Base-by-base conservation (phyloP, 441 rosid species). In the Geranium incanum region DNA sequence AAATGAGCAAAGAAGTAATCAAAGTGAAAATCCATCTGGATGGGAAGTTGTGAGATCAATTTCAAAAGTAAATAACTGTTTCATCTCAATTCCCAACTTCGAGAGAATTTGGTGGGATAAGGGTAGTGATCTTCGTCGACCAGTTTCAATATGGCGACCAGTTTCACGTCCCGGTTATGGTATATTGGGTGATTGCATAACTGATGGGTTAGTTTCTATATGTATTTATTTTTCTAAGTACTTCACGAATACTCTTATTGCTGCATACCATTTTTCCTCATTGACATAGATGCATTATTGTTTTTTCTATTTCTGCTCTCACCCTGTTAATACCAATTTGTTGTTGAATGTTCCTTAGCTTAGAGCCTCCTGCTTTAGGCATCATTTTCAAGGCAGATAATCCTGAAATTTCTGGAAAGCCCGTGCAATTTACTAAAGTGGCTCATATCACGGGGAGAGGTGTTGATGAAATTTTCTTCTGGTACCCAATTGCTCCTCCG, bases 61-160 rank as follows among this genome's bases (percentile, higher is more conserved):
- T 79, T 85, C 97, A 33, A 89, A 82, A 85, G 82, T 87, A 78
- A 84, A 85, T 69, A 86, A 81, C 74, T 85, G 75, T 76, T 93
- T 83, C 73, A 70, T 88, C 74, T 88, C 98, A 57, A 91, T 96
- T 69, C 91, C 96, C 72, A 88, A 91, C 77, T 96, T 96, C 75
- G 97, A 93, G 88, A 93, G 98, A 85, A 84, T 96, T 69, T 96
- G 99, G 99, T 91, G 96, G 97, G 97, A 93, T 85, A 91, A 87
- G 80, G 99, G 99, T 69, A 82, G 92, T 80, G 99, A 96, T 70
- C 82, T 85, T 63, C 89, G 97, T 68, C 79, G 93, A 74, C 93
- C 99, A 9, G 88, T 91, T 72, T 96, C 99, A 73, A 84, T 96
- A 83, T 96, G 99, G 99, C 84, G 99, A 79, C 99, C 99, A 75